These are phyloP conservation scores for Cyamopsis tetragonoloba DNA, from an alignment of 306 rosid species.

Conservation along the genomic window DNA sequence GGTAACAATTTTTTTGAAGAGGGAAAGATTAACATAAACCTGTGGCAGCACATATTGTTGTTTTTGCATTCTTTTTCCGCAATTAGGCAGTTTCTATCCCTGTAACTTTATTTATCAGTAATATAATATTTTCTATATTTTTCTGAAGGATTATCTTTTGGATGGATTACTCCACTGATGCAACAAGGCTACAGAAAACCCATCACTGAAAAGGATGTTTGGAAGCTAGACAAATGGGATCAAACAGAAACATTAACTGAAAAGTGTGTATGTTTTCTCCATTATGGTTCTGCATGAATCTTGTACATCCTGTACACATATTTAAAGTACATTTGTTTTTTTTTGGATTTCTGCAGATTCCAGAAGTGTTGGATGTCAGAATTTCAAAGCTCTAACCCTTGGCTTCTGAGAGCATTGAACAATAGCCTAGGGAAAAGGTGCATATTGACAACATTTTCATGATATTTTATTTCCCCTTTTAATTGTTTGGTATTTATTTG, in stretches of 20 bases:
- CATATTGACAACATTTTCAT: not conserved
- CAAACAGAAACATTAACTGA: conserved; percentile 51
- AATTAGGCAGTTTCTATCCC: not conserved
- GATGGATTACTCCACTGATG: conserved; percentile 91
- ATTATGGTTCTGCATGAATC: conserved; percentile 17
- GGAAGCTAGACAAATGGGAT: conserved; percentile 92
- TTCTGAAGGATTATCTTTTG: conserved; percentile 56
- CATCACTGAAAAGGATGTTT: conserved; percentile 69
- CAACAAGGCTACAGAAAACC: conserved; percentile 71
- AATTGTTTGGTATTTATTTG: not conserved
- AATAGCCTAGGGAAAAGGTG: conserved; percentile 82
- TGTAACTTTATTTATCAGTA: conserved; percentile 8
- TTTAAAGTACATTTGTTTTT: not conserved
- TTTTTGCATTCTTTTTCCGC: not conserved
- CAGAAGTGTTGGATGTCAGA: conserved; percentile 70
- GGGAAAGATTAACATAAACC: not conserved
- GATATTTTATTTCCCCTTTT: not conserved
- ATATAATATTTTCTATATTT: conserved; percentile 25
- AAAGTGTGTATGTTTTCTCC: conserved; percentile 39
- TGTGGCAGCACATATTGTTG: not conserved
- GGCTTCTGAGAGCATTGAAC: conserved; percentile 80
- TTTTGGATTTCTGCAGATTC: conserved; percentile 45
- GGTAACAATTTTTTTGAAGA: not conserved
- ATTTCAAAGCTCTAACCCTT: conserved; percentile 59
- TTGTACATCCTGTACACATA: not conserved